Conservation (phyloP, 2,329 filamentous ascomycete species). For the Dactylellina parvicollis region DNA sequence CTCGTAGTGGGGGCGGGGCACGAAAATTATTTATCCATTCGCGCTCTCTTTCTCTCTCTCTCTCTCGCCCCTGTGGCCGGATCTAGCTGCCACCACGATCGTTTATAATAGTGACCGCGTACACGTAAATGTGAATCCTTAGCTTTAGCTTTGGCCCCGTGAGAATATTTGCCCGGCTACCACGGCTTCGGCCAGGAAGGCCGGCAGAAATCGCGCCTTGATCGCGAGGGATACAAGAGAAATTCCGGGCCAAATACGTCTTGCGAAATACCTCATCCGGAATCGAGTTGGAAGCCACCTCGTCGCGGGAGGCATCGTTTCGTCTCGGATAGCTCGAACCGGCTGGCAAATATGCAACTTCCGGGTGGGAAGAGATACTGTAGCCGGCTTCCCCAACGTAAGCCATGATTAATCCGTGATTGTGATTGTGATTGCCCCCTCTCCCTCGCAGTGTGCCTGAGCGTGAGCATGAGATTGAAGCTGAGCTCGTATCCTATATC, state of each 20-base stretch:
- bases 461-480: too few species aligned
- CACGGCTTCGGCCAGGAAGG: not conserved
- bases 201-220: conserved; percentile 29
- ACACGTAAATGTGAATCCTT: not conserved
- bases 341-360: conserved; percentile 24
- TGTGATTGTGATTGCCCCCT: not conserved
- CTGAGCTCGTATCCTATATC: too few species aligned
- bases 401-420: conserved; percentile 33
- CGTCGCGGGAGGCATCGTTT: conserved; percentile 33
- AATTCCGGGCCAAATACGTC: not conserved
- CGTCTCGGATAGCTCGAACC: conserved; percentile 51
- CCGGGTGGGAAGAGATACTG: conserved; percentile 31
- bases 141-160: conserved; percentile 8
- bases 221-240: conserved; percentile 37
- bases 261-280: conserved; percentile 42
- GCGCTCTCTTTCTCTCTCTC: too few species aligned
- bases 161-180: conserved; percentile 27
- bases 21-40: not conserved
- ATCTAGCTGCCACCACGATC: not conserved
- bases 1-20: conserved; percentile 48
- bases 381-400: conserved; percentile 36
- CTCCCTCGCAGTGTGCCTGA: too few species aligned
- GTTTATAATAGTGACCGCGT: not conserved
- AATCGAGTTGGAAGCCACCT: conserved; percentile 12
- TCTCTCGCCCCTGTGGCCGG: not conserved